A percentile compares a stretch with the other conserved stretches of the same genome.
These are phyloP conservation scores for Penicillium verrucosum DNA, from an alignment of 2,329 filamentous ascomycete species.

Conservation along the genomic window DNA sequence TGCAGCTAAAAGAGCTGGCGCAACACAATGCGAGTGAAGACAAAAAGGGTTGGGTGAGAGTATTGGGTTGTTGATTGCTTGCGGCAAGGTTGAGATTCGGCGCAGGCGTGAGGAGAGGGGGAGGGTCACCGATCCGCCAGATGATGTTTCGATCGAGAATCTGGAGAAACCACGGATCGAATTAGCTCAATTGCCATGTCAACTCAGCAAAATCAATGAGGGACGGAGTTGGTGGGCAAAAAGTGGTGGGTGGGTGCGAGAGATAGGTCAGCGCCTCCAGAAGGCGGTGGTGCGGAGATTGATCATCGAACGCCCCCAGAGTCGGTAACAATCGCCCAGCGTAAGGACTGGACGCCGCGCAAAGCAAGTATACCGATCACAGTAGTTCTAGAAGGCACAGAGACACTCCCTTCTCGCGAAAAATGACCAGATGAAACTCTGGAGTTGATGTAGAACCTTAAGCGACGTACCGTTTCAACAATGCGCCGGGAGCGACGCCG, in stretches of 20 bases:
- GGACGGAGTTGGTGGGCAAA: constrained; percentile 14
- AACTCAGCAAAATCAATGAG: constrained; percentile 7
- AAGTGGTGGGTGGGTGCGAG: constrained; percentile 20
- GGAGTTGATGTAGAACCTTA: constrained; percentile 14
- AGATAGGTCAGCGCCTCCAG: constrained; percentile 26
- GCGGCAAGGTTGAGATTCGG: constrained; percentile 17
- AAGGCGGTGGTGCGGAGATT: constrained; percentile 42
- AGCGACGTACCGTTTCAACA: constrained; percentile 37
- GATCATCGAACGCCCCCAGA: constrained; percentile 34
- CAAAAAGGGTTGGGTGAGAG: background rate
- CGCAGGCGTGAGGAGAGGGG: constrained; percentile 16
- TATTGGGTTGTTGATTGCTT: constrained; percentile 15
- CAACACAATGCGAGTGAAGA: background rate
- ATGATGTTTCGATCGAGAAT: constrained; percentile 10
- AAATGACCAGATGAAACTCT: constrained; percentile 1
- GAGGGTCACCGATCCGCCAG: constrained; percentile 20
- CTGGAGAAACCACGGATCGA: constrained; percentile 20
- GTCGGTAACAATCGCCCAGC: constrained; percentile 24
- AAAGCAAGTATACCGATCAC: constrained; percentile 11
- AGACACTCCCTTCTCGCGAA: background rate
- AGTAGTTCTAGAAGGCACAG: background rate
- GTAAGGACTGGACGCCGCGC: constrained; percentile 22
- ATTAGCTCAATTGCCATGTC: constrained; percentile 29
- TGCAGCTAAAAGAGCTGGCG: constrained; percentile 1
- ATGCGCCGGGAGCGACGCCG: constrained; percentile 36